Evolutionary conservation across 2,329 filamentous ascomycete genomes (phyloP), one percentile per base, ranked within the genome.

Genomic region (Colletotrichum euphorbiae): DNA sequence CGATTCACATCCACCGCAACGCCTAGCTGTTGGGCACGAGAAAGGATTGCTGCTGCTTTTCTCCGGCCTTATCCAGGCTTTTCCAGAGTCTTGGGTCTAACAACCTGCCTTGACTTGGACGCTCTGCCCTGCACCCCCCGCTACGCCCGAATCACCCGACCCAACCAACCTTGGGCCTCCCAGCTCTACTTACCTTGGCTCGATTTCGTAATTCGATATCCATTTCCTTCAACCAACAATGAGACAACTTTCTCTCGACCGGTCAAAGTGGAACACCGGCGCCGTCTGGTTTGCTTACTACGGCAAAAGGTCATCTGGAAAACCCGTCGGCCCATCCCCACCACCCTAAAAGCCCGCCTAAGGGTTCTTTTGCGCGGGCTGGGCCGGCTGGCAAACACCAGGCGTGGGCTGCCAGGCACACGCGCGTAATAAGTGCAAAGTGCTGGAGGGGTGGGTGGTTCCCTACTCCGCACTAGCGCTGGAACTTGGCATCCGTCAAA

Each of bases 331-430:
- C 36, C 51, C 36, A 21, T 48, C 46, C 33, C 57, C 45, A 38
- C 45, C 28, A 21, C 64, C 45, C 31, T 8, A 28, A 46, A 12
- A 45, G n/a, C 9, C 58, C 63, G 46, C 58, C 40, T 36, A 33
- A 51, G 51, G 58, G 57, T 51, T 56, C 58, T 42, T 67, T 67
- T 62, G 58, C 51, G 43, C 15, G 19, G 24, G 12, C 33, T 38
- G 33, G 7, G 43, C 15, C 19, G 24, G 12, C 33, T 38, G 33
- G 7, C 8, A 13, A 13, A 13, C 33, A 9, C 12, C 33, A 11
- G 33, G 33, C 31, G 19, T 19, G 19, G n/a, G 38, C 43, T 52
- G 45, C 61, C 38, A 45, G 38, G 56, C 28, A 60, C 60, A 65
- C 61, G 48, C 55, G 48, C 45, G 15, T 54, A 33, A 24, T 59